These are phyloP conservation scores for Oryza coarctata DNA, from an alignment of 176 grass and related monocot genomes.

Conservation along the genomic window DNA sequence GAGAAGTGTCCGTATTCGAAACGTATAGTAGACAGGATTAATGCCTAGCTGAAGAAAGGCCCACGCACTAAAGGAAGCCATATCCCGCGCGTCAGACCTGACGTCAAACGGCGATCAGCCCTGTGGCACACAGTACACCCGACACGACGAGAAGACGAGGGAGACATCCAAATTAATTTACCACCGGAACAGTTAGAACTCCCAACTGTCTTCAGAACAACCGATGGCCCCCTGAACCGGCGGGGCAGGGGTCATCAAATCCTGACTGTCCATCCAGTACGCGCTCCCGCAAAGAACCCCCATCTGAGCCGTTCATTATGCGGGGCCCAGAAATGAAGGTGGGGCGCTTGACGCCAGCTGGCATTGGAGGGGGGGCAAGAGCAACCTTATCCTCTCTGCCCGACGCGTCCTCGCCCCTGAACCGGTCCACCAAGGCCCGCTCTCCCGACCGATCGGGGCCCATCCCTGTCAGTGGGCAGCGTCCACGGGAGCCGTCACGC, in stretches of 20 bases:
- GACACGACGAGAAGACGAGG: constrained; percentile 21
- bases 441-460: not conserved
- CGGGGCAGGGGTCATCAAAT: not conserved
- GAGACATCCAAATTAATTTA: constrained; percentile 5
- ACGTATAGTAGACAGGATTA: not conserved
- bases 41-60: not conserved
- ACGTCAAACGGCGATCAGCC: not conserved
- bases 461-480: not conserved
- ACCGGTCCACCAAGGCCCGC: not conserved
- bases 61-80: not conserved
- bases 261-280: not conserved
- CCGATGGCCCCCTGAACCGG: not conserved
- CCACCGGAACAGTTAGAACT: constrained; percentile 17
- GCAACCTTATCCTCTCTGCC: constrained; percentile 61
- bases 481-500: constrained; percentile 21
- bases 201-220: not conserved
- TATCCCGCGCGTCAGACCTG: constrained; percentile 24
- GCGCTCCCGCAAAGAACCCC: not conserved
- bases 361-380: constrained; percentile 40
- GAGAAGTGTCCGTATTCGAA: too few species aligned
- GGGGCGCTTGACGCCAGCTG: constrained; percentile 84
- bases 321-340: constrained; percentile 29
- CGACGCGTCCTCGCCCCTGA: not conserved
- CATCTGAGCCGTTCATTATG: constrained; percentile 32
- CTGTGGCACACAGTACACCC: not conserved